phyloP scores from a whole-genome alignment of 2,329 filamentous ascomycete species.

The Cadophora sp. region DNA sequence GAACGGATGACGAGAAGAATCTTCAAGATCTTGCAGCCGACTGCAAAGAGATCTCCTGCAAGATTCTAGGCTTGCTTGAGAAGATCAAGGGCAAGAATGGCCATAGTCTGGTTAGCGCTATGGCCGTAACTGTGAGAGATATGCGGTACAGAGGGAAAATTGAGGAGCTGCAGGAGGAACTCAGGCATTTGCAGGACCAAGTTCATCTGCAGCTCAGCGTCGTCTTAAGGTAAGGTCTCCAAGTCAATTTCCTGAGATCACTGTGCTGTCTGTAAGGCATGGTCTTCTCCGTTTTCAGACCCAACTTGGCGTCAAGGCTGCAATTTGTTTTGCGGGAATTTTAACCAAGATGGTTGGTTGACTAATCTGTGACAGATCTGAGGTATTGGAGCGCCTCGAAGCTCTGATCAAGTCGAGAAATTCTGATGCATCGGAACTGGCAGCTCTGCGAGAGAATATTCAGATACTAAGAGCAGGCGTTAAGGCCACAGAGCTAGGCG shows the following conservation, averaged over 20 bases:
- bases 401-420: neutral
- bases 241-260: neutral
- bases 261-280: neutral
- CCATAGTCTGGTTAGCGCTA: neutral
- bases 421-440: neutral
- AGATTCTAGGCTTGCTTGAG: neutral
- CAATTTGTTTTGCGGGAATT: too few species aligned
- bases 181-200: neutral
- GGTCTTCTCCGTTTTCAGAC: neutral
- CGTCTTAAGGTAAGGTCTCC: neutral
- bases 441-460: neutral
- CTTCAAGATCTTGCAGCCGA: neutral
- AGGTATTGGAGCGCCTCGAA: neutral
- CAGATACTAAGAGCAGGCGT: neutral
- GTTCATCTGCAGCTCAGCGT: neutral
- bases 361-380: neutral
- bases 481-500: neutral
- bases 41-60: neutral
- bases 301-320: too few species aligned
- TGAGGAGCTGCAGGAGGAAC: neutral
- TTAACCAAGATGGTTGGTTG: too few species aligned
- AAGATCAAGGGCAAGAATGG: neutral
- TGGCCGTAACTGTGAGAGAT: neutral
- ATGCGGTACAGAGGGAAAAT: neutral
- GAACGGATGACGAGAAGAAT: neutral